Evolutionary conservation across 2,329 filamentous ascomycete genomes (phyloP), one percentile per base, ranked within the genome.

Genomic region (Penicillium hordei): DNA sequence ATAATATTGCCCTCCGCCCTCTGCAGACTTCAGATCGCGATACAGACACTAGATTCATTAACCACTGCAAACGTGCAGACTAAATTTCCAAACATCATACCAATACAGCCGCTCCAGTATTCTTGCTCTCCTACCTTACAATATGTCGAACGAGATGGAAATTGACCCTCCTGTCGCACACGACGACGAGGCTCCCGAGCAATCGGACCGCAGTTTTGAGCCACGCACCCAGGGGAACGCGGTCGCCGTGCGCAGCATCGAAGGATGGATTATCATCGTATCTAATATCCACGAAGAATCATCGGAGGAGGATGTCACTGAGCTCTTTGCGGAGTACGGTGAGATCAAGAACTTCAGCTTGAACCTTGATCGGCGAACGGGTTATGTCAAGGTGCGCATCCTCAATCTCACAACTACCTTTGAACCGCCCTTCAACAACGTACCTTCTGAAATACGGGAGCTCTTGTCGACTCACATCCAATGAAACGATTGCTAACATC

Each of bases 281-380:
- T 86, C 85, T n/a, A 88, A 88, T 63, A 83, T 88, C 36, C 85
- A 88, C 65, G 86, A 88, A 69, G 86, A 88, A 70, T 84, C 86
- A 10, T 83, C 80, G n/a, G 86, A 88, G 70, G 86, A 88, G 72
- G 86, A 88, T 61, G 73, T 88, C 27, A 84, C 83, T 53, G 86
- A 88, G 65, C 72, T 87, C 66, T 88, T 88, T 70, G 85, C 83
- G 59, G 86, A 88, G 60, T 86, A 83, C 64, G 86, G 86, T 55
- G 83, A 87, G 68, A 86, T 88, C 68, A 87, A 87, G 79, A 88
- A 88, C 68, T 73, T 87, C 67, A 86, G 86, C 68, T 74, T 88
- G 76, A 88, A 88, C 68, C 71, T 88, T 62, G 86, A 88, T 70
- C 80, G 86, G 52, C 78, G 86, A 66, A 87, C 85, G 19, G 86